phyloP scores from a whole-genome alignment of 768 basidiomycete genomes.

The Myochromella boudieri region DNA sequence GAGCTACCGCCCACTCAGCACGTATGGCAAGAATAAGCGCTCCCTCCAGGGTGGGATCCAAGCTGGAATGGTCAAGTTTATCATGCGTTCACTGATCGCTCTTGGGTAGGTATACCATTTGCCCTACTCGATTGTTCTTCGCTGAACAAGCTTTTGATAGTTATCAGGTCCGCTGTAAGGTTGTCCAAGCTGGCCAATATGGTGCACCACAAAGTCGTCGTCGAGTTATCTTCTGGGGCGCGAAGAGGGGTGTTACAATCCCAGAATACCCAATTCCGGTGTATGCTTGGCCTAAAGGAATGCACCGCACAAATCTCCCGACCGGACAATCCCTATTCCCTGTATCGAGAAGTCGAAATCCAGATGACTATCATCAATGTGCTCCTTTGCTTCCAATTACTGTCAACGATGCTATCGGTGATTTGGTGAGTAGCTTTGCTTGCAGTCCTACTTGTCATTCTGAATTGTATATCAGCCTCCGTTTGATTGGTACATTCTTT shows the following conservation, averaged over 20 bases:
- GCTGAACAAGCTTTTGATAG: constrained; percentile 24
- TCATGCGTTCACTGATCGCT: constrained; percentile 55
- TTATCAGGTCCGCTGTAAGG: constrained; percentile 67
- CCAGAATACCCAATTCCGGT: constrained; percentile 68
- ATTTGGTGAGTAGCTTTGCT: constrained; percentile 50
- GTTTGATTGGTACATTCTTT: constrained; percentile 62
- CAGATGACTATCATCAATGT: constrained; percentile 41
- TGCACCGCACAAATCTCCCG: constrained; percentile 38
- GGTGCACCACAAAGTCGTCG: constrained; percentile 69
- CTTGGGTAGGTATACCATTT: constrained; percentile 52
- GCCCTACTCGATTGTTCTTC: neutral
- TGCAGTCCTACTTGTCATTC: neutral
- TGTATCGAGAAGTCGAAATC: constrained; percentile 41
- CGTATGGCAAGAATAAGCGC: constrained; percentile 23
- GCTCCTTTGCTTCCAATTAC: constrained; percentile 63
- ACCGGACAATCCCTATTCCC: constrained; percentile 42
- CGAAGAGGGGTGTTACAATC: constrained; percentile 52
- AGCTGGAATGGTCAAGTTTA: constrained; percentile 66
- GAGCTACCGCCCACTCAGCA: constrained; percentile 45
- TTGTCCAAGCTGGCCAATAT: constrained; percentile 70
- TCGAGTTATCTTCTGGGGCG: constrained; percentile 69
- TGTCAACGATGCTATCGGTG: constrained; percentile 64
- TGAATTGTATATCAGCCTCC: constrained; percentile 41
- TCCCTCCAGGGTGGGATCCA: constrained; percentile 40
- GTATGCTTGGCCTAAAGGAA: constrained; percentile 43